Evolutionary conservation across 1,139 yeast species (phyloP).

Genomic region (Candida sojae): DNA sequence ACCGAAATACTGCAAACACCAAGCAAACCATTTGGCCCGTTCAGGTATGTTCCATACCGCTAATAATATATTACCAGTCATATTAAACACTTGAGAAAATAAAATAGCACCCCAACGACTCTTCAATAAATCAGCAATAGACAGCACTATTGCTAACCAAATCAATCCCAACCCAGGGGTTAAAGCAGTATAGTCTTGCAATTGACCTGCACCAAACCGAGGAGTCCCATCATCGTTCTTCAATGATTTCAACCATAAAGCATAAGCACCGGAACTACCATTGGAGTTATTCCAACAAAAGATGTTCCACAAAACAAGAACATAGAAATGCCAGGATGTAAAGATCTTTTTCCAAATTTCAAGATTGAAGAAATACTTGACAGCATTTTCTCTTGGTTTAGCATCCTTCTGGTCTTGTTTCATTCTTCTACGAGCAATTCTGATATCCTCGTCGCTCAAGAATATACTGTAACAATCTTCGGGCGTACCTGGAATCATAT

Average conservation of each 20-base stretch:
- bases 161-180: constrained; percentile 47
- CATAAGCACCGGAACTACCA: constrained; percentile 51
- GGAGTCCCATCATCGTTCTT: constrained; percentile 24
- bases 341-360: constrained; percentile 52
- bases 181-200: constrained; percentile 44
- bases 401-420: constrained; percentile 40
- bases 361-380: constrained; percentile 30
- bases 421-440: constrained; percentile 60
- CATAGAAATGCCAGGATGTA: constrained; percentile 57
- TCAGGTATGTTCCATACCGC: constrained; percentile 51
- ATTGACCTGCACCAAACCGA: constrained; percentile 30
- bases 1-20: constrained; percentile 46
- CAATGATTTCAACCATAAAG: constrained; percentile 46
- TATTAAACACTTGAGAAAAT: constrained; percentile 50
- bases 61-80: constrained; percentile 40
- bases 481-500: constrained; percentile 72
- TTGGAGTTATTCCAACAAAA: constrained; percentile 65
- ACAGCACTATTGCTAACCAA: constrained; percentile 44
- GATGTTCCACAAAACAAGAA: constrained; percentile 52
- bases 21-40: constrained; percentile 51
- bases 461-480: constrained; percentile 55
- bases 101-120: constrained; percentile 60
- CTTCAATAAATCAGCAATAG: constrained; percentile 49
- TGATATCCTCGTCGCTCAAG: constrained; percentile 63
- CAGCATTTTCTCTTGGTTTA: constrained; percentile 29